phyloP scores from a whole-genome alignment of 768 basidiomycete species.

The Mycena olivaceomarginata region DNA sequence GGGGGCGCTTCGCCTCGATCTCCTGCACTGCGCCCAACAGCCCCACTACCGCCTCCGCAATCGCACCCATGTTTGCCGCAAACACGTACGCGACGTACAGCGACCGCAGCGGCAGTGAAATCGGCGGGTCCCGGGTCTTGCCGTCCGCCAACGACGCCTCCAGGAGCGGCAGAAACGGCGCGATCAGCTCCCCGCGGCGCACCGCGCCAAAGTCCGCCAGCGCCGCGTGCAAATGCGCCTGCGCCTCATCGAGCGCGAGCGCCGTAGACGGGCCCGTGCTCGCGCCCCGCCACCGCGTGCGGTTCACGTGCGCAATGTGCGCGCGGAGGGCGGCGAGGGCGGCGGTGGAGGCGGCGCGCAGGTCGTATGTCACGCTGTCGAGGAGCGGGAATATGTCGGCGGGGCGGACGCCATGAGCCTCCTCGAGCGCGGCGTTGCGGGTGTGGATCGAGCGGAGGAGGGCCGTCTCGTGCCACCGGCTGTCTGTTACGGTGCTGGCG shows the following conservation, averaged over 20 bases:
- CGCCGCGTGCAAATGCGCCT: background rate
- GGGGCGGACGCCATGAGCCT: conserved; percentile 52
- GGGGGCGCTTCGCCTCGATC: conserved; percentile 60
- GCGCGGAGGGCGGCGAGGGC: conserved; percentile 51
- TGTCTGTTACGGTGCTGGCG: conserved; percentile 21
- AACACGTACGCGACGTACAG: conserved; percentile 73
- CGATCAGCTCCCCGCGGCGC: conserved; percentile 60
- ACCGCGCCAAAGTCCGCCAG: conserved; percentile 55
- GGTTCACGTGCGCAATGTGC: conserved; percentile 57
- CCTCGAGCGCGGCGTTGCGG: conserved; percentile 51
- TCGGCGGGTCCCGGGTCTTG: background rate
- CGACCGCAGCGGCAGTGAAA: conserved; percentile 56
- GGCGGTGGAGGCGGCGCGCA: conserved; percentile 54
- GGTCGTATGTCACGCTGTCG: conserved; percentile 54
- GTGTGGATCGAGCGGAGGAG: conserved; percentile 30
- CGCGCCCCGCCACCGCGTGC: conserved; percentile 54
- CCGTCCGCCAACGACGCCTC: conserved; percentile 36
- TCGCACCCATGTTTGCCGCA: conserved; percentile 63
- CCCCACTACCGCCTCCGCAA: conserved; percentile 57
- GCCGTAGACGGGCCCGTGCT: conserved; percentile 27
- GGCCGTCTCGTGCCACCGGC: conserved; percentile 48
- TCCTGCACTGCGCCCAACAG: conserved; percentile 59
- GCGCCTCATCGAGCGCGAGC: conserved; percentile 25
- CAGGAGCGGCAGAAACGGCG: conserved; percentile 65
- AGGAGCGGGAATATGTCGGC: conserved; percentile 59